These are phyloP conservation scores for Fulvia fulva DNA, from an alignment of 2,329 filamentous ascomycete genomes.

Conservation along the genomic window DNA sequence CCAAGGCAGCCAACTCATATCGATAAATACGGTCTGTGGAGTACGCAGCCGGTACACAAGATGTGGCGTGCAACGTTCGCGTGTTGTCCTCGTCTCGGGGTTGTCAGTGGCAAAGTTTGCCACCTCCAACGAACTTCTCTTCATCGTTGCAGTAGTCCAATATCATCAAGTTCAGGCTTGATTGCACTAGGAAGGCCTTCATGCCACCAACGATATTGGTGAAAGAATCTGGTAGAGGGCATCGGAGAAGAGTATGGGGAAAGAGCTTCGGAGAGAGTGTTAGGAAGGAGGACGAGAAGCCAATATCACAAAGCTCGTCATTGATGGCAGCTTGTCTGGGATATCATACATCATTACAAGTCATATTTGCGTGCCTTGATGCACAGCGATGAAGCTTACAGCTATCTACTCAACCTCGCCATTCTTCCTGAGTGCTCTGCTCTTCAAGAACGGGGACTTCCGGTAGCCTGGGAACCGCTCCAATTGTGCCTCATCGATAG, in stretches of 20 bases:
- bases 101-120: neutral
- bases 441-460: conserved; percentile 9
- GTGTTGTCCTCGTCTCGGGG: neutral
- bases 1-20: neutral
- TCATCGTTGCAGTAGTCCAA: too few relatives aligned
- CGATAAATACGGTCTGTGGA: neutral
- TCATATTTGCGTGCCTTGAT: neutral
- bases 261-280: too few relatives aligned
- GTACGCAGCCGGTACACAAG: neutral
- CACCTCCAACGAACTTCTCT: too few relatives aligned
- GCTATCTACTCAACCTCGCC: neutral
- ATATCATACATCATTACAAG: neutral
- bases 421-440: neutral
- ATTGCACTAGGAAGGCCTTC: too few relatives aligned
- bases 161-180: too few relatives aligned
- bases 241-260: too few relatives aligned
- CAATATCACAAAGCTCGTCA: neutral
- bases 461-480: conserved; percentile 28
- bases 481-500: conserved; percentile 28
- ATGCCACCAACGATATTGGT: too few relatives aligned
- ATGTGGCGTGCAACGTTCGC: neutral
- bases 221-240: too few relatives aligned
- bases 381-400: neutral
- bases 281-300: too few relatives aligned
- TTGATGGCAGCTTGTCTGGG: neutral